Percentiles rank a stretch among this genome's conserved stretches.
These are phyloP conservation scores for Fusarium siculi DNA, from an alignment of 2,329 filamentous ascomycete species.

Conservation along the genomic window DNA sequence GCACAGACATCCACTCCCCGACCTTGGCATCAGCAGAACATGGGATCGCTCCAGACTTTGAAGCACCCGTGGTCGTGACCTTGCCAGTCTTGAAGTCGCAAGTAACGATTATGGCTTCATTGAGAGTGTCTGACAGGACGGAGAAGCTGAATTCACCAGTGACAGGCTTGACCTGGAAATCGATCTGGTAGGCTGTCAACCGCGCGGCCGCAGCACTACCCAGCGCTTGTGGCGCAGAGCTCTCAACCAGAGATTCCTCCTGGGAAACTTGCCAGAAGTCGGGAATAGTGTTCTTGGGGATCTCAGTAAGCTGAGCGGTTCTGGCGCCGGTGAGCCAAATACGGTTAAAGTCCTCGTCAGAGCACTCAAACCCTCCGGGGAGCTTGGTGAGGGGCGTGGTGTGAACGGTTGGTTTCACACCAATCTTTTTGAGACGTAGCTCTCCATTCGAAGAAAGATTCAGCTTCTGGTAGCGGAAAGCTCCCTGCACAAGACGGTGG, in stretches of 20 bases:
- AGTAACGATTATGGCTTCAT: background rate
- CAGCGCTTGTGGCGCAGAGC: background rate
- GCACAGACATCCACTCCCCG: background rate
- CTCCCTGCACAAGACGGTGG: background rate
- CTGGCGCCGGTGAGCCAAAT: background rate
- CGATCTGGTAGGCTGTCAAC: background rate
- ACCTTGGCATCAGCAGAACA: background rate
- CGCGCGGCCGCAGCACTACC: background rate
- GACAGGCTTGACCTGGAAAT: background rate
- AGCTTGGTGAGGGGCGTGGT: background rate
- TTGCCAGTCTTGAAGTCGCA: background rate
- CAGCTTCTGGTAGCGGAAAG: conserved; percentile 2
- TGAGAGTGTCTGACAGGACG: background rate
- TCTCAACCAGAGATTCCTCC: background rate
- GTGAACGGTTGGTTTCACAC: background rate
- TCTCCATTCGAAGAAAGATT: background rate
- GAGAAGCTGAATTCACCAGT: background rate
- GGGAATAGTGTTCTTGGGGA: background rate
- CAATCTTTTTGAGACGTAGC: rapidly evolving
- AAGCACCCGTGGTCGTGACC: background rate
- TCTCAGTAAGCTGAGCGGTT: background rate
- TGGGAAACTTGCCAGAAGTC: conserved; percentile 2
- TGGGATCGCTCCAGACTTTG: rapidly evolving
- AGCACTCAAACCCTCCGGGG: background rate
- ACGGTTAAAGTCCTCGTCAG: background rate